phyloP scores from a whole-genome alignment of 164 flowering plant genomes.

The Akebia trifoliata region DNA sequence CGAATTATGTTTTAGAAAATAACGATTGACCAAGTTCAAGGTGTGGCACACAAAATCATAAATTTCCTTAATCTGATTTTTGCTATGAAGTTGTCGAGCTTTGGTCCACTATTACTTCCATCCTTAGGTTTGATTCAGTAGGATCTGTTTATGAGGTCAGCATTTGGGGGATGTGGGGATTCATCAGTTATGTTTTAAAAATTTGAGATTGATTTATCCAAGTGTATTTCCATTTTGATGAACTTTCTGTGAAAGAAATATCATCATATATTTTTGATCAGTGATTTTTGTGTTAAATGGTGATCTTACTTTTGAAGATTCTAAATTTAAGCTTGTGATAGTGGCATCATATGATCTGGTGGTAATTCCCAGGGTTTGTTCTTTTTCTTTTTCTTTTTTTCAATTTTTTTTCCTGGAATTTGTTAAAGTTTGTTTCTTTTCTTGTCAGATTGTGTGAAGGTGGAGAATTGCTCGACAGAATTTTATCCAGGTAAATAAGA shows the following conservation, averaged over 20 bases:
- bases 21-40: no score
- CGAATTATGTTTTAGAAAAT: no score
- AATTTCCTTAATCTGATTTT: no score
- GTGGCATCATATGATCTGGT: neutral
- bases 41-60: no score
- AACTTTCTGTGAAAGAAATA: neutral
- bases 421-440: conserved; percentile 5
- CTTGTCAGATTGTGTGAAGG: conserved; percentile 86
- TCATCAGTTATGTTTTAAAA: neutral
- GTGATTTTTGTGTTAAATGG: neutral
- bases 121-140: neutral
- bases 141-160: neutral
- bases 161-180: neutral
- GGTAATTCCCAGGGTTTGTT: no score
- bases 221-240: neutral
- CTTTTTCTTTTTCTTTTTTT: neutral
- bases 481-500: conserved; percentile 62
- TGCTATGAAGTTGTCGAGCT: neutral
- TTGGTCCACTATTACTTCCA: neutral
- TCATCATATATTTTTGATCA: neutral
- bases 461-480: conserved; percentile 90
- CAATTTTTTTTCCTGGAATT: neutral
- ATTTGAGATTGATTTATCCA: neutral
- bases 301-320: neutral
- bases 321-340: neutral